A percentile compares a stretch with the other conserved stretches of the same genome.
Conservation (phyloP, 2,329 filamentous ascomycete genomes). For the Exophiala aquamarina region DNA sequence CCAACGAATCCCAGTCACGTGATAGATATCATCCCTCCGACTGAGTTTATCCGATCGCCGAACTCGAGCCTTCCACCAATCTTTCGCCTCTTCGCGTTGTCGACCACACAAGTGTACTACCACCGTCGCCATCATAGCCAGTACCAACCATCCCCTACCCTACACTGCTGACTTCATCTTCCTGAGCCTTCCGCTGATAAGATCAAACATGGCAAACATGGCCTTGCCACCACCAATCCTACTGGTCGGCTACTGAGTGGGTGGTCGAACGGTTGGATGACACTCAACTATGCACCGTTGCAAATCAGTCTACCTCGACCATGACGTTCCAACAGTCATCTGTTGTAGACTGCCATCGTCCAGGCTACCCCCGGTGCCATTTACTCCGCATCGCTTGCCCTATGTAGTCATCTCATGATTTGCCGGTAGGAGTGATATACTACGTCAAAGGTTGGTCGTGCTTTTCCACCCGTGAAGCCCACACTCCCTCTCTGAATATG, state of each 20-base stretch:
- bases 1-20: too few species aligned
- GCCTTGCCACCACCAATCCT: neutral
- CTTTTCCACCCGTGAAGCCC: conserved; percentile 1
- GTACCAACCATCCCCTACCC: neutral
- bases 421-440: conserved; percentile 9
- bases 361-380: conserved; percentile 6
- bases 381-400: conserved; percentile 11
- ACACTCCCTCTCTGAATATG: neutral
- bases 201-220: too few species aligned
- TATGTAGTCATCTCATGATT: conserved; percentile 13
- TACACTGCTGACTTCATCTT: conserved; percentile 8
- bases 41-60: too few species aligned
- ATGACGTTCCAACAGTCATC: neutral
- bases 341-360: neutral
- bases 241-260: neutral
- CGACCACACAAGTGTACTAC: too few species aligned
- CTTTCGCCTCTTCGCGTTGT: too few species aligned
- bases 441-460: conserved; percentile 22
- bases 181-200: conserved; percentile 9
- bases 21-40: too few species aligned
- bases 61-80: too few species aligned
- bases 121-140: too few species aligned
- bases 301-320: conserved; percentile 4
- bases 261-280: conserved; percentile 18
- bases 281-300: conserved; percentile 20